Percentiles rank a stretch among this genome's conserved stretches.
These are phyloP conservation scores for Apostasia shenzhenica DNA, from an alignment of 106 monocot genomes.

Conservation along the genomic window DNA sequence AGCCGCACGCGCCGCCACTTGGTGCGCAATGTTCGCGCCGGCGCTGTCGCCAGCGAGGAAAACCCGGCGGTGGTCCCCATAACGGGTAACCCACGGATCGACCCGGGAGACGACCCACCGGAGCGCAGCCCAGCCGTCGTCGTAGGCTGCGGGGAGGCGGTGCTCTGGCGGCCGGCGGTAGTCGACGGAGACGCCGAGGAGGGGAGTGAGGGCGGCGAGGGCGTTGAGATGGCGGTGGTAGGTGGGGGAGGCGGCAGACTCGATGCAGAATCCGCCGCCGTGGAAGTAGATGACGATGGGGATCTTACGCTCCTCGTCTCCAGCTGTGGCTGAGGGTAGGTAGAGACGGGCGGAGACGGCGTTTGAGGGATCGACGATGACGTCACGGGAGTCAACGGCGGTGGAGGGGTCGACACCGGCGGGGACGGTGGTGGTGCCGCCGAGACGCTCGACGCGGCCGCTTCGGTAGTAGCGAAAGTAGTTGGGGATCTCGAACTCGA, in stretches of 20 bases:
- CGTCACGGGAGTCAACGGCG: constrained; percentile 40
- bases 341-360: constrained; percentile 42
- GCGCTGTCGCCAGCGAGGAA: constrained; percentile 59
- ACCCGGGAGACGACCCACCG: neutral
- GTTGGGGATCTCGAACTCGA: constrained; percentile 14
- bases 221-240: constrained; percentile 46
- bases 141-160: constrained; percentile 24
- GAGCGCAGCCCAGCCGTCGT: constrained; percentile 18
- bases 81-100: constrained; percentile 39
- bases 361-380: constrained; percentile 19
- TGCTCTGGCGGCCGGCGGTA: constrained; percentile 35
- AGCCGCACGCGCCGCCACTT: constrained; percentile 20
- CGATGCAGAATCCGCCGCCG: constrained; percentile 55
- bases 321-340: constrained; percentile 8
- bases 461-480: constrained; percentile 29
- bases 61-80: constrained; percentile 29
- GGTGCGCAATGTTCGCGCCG: constrained; percentile 39
- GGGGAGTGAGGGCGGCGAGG: constrained; percentile 18
- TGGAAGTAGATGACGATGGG: constrained; percentile 61
- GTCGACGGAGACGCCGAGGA: constrained; percentile 30
- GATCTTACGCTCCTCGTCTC: constrained; percentile 3
- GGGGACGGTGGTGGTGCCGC: constrained; percentile 6
- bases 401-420: constrained; percentile 26
- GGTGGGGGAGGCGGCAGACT: constrained; percentile 21
- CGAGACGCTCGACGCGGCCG: constrained; percentile 32